Percentiles rank a stretch among this genome's conserved stretches.
Conservation (phyloP, 176 grass and related monocot species). For the Microstegium vimineum region DNA sequence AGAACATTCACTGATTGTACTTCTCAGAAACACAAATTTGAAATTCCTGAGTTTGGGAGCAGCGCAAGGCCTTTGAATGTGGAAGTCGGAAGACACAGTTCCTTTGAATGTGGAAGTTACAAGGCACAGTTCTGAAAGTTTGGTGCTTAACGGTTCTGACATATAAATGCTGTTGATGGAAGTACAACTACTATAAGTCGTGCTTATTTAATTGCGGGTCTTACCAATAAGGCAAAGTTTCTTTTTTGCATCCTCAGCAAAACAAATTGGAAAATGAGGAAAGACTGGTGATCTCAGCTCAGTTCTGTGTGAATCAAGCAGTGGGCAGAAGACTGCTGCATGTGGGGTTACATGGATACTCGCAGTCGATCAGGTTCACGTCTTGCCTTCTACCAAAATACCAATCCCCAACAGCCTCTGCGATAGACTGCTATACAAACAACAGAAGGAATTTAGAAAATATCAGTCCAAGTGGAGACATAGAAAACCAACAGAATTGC, state of each 20-base stretch:
- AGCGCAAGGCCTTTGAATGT: neutral
- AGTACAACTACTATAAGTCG: neutral
- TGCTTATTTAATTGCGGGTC: neutral
- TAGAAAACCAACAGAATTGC: neutral
- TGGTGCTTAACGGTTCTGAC: neutral
- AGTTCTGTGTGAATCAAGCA: neutral
- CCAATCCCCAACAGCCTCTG: constrained; percentile 74
- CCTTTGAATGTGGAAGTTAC: neutral
- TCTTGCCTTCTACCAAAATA: constrained; percentile 45
- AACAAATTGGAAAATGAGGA: neutral
- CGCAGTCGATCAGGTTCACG: constrained; percentile 45
- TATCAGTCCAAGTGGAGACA: neutral
- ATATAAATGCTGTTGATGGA: neutral
- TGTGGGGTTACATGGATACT: constrained; percentile 61
- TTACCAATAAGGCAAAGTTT: neutral
- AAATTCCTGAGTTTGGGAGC: neutral
- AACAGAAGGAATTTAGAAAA: neutral
- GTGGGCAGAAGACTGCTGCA: constrained; percentile 41
- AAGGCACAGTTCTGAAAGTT: neutral
- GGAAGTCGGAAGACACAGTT: neutral
- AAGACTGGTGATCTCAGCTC: neutral
- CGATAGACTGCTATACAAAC: constrained; percentile 38
- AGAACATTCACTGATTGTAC: neutral
- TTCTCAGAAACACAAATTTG: neutral
- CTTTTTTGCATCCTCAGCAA: neutral